These are phyloP conservation scores for Neurospora sp. DNA, from an alignment of 495 filamentous ascomycete genomes.

Conservation along the genomic window DNA sequence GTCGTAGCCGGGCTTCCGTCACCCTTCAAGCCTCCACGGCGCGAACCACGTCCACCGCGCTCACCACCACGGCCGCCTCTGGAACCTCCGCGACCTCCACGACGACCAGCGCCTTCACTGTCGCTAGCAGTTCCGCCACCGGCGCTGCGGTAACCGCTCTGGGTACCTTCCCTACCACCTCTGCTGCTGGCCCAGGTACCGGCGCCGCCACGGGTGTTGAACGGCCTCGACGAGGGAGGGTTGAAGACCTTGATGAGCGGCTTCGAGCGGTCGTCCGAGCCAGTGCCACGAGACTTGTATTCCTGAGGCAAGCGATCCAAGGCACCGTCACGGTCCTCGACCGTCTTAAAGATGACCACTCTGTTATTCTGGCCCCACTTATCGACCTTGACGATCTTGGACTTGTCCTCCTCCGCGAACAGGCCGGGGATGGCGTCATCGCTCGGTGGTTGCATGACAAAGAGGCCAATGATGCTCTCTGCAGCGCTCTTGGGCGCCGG, in stretches of 20 bases:
- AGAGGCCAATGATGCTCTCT: slow-evolving; percentile 60
- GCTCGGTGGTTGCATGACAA: slow-evolving; percentile 67
- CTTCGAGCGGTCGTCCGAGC: slow-evolving; percentile 54
- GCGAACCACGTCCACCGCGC: slow-evolving; percentile 45
- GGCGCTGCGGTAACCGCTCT: slow-evolving; percentile 63
- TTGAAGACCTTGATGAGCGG: slow-evolving; percentile 75
- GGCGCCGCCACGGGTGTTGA: slow-evolving; percentile 48
- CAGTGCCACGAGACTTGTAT: slow-evolving; percentile 50
- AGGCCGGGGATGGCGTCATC: slow-evolving; percentile 70
- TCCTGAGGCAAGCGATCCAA: slow-evolving; percentile 63
- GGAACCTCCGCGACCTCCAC: slow-evolving; percentile 55
- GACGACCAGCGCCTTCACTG: slow-evolving; percentile 58
- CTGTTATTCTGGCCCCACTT: slow-evolving; percentile 65
- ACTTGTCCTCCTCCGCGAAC: slow-evolving; percentile 70
- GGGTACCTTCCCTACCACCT: slow-evolving; percentile 33
- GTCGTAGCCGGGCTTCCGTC: slow-evolving; percentile 44
- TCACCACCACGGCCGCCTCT: slow-evolving; percentile 44
- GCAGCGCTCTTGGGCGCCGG: slow-evolving; percentile 33
- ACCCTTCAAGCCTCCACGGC: slow-evolving; percentile 50
- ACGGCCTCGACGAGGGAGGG: slow-evolving; percentile 43
- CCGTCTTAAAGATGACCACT: slow-evolving; percentile 67
- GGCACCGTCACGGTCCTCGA: slow-evolving; percentile 68
- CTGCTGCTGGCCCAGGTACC: slow-evolving; percentile 69
- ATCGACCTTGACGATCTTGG: slow-evolving; percentile 69
- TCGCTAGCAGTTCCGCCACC: slow-evolving; percentile 60